phyloP scores from a whole-genome alignment of 2,329 filamentous ascomycete species.

The Alternaria solani region DNA sequence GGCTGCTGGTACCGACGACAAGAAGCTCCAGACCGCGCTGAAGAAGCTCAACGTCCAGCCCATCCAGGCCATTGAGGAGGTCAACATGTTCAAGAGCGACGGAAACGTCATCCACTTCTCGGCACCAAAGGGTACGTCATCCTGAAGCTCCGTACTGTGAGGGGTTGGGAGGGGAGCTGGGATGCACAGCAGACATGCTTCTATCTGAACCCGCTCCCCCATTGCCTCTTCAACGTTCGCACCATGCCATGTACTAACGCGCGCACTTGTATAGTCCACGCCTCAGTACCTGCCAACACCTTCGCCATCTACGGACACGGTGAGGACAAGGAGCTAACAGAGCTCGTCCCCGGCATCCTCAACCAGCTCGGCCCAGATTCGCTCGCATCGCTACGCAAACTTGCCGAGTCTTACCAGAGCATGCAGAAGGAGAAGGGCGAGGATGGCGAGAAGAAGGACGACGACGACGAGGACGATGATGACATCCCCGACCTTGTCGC shows the following conservation, averaged over 20 bases:
- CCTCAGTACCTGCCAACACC: conserved; percentile 96
- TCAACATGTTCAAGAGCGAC: conserved; percentile 99
- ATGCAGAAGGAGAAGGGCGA: conserved; percentile 92
- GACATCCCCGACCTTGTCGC: conserved; percentile 98
- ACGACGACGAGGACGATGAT: conserved; percentile 69
- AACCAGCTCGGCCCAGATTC: conserved; percentile 99
- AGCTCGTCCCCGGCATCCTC: conserved; percentile 98
- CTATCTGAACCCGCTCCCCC: background rate
- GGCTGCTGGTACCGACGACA: conserved; percentile 93
- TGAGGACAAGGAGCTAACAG: conserved; percentile 99
- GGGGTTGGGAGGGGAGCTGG: background rate
- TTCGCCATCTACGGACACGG: conserved; percentile 99
- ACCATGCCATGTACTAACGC: conserved; percentile 18
- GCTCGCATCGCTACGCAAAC: conserved; percentile 94
- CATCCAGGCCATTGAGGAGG: conserved; percentile 99
- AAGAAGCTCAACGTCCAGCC: conserved; percentile 99
- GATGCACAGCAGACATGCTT: background rate
- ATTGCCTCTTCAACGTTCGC: background rate
- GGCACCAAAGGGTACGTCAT: conserved; percentile 85
- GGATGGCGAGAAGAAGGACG: conserved; percentile 74
- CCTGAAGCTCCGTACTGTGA: background rate
- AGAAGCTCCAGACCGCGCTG: conserved; percentile 96
- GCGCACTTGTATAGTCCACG: conserved; percentile 74
- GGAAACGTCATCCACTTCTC: conserved; percentile 99
- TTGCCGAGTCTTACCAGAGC: conserved; percentile 99